Evolutionary conservation across 1,284 basidiomycete genomes (phyloP), one percentile per base, ranked within the genome.

Genomic region (Serendipita sp.): DNA sequence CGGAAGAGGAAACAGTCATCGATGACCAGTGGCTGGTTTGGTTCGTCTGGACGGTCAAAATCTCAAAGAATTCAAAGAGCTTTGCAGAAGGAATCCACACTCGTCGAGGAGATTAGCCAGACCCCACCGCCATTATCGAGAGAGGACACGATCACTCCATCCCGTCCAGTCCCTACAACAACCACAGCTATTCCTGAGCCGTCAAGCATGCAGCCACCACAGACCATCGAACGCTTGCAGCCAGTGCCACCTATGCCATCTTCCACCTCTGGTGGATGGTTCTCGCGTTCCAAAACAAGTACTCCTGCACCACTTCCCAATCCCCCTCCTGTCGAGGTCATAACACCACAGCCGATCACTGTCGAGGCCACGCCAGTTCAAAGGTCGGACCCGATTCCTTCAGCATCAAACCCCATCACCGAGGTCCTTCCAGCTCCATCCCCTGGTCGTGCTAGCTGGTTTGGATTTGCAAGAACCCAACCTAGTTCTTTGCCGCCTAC

Each of bases 11-110:
- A 44, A 44, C 42, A 44, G 42, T 12, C 12, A 12, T 44, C 42
- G 12, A 49, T 49, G 45, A 49, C 30, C 4, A 58, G 53, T 35
- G 53, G 53, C 22, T 58, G 53, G 53, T 58, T 58, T 30, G 53
- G 53, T 4, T 30, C 32, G 53, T 58, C 53, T n/a, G 53, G 53
- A n/a, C 4, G 53, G 53, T 22, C 53, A 30, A 58, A 58, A 32
- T 30, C 53, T 17, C 53, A 34, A 22, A n/a, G n/a, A 58, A 17
- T 35, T 10, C 47, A 49, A 49, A 49, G n/a, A 5, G 4, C 30
- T 4, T 32, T 32, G 15, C 53, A 12, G 30, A 34, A 10, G 10
- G 53, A 30, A n/a, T 32, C 53, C 10, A 58, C n/a, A 12, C 4
- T 58, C 47, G 47, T 30, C 17, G 6, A 17, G 17, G 47, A 49